These are phyloP conservation scores for Tetracladium maxilliforme DNA, from an alignment of 2,329 filamentous ascomycete genomes.

Conservation along the genomic window DNA sequence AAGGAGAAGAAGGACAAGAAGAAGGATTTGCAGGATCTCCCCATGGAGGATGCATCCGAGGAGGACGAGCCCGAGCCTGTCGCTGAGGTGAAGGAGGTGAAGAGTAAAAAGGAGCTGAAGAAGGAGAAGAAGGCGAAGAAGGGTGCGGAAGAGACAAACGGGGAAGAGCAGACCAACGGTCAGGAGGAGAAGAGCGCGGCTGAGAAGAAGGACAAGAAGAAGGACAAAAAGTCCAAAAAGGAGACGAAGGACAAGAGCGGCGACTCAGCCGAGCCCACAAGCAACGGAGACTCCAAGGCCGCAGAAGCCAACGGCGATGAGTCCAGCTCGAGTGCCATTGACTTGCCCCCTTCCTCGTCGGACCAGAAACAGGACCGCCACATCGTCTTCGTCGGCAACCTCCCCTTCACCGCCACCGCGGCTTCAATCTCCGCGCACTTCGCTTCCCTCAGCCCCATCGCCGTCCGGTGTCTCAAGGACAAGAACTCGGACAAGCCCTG, in stretches of 20 bases:
- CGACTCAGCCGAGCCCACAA: constrained; percentile 9
- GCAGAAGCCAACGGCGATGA: constrained; percentile 5
- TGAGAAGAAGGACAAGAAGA: constrained; percentile 15
- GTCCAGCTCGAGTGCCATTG: constrained; percentile 2
- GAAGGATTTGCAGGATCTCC: constrained; percentile 1
- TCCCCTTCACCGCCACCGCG: constrained; percentile 69
- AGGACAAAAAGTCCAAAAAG: constrained; percentile 12
- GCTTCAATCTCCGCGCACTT: constrained; percentile 63
- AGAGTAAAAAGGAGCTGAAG: constrained; percentile 6
- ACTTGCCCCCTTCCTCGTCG: constrained; percentile 4
- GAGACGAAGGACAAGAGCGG: constrained; percentile 20
- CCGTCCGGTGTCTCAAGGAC: constrained; percentile 60
- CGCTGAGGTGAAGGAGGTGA: constrained; percentile 9
- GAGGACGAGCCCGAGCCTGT: no score
- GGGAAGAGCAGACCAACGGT: constrained; percentile 12
- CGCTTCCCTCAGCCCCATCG: constrained; percentile 52
- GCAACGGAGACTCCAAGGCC: no score
- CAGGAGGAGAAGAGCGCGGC: constrained; percentile 19
- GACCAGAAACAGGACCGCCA: constrained; percentile 32
- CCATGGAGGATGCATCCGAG: constrained; percentile 3
- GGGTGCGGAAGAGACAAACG: constrained; percentile 15
- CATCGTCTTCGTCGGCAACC: constrained; percentile 78
- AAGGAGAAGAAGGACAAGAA: constrained; percentile 4
- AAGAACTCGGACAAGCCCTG: constrained; percentile 45
- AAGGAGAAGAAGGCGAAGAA: constrained; percentile 20